phyloP scores from a whole-genome alignment of 2,329 filamentous ascomycete genomes.

The Trichoderma endophyticum region DNA sequence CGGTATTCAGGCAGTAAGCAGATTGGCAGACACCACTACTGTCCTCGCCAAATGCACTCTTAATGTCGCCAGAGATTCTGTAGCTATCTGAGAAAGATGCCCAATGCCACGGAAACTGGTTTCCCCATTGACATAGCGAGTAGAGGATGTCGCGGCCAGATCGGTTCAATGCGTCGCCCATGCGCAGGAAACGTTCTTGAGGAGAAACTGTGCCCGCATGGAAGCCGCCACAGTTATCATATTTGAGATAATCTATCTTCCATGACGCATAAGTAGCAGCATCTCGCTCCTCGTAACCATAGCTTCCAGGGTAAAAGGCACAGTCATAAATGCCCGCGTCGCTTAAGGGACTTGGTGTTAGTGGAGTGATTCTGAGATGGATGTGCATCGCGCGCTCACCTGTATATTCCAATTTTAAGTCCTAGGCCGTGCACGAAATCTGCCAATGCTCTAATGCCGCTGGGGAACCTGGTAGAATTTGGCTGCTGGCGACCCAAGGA shows the following conservation, averaged over 20 bases:
- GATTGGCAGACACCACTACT: background rate
- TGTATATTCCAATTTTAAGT: background rate
- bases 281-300: background rate
- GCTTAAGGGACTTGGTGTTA: background rate
- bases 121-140: background rate
- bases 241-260: background rate
- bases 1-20: background rate
- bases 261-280: background rate
- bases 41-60: background rate
- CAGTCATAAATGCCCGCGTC: background rate
- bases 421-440: background rate
- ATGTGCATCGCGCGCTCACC: background rate
- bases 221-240: background rate
- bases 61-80: background rate
- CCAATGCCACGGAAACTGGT: background rate
- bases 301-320: background rate
- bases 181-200: background rate
- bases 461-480: background rate
- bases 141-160: background rate
- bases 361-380: background rate
- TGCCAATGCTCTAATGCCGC: background rate
- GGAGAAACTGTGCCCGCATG: background rate
- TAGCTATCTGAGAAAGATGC: background rate
- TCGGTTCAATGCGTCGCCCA: background rate
- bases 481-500: background rate